Conservation (phyloP, 2,329 filamentous ascomycete genomes). For the Blastomyces emzantsi region DNA sequence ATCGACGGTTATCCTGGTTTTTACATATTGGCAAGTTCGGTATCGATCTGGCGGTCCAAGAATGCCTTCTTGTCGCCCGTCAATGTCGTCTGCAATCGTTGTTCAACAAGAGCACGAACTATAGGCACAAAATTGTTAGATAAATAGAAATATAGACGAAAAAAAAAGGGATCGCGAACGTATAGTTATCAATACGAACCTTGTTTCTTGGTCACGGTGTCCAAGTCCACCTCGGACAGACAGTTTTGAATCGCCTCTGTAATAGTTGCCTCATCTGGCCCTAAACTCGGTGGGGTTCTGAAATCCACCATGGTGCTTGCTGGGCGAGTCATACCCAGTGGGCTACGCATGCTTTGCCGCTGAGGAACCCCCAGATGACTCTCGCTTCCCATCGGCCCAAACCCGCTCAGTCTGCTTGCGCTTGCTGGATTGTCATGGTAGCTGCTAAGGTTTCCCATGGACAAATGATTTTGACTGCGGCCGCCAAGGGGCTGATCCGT, state of each 20-base stretch:
- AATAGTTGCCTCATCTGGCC: constrained; percentile 71
- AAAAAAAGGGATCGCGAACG: background rate
- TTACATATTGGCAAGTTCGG: constrained; percentile 88
- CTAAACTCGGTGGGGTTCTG: constrained; percentile 44
- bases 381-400: constrained; percentile 38
- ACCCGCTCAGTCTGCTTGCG: constrained; percentile 35
- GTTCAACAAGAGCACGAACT: constrained; percentile 81
- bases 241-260: constrained; percentile 76
- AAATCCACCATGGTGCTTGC: constrained; percentile 50
- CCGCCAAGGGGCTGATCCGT: constrained; percentile 48
- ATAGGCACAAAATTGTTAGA: constrained; percentile 12
- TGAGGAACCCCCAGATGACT: constrained; percentile 33
- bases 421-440: constrained; percentile 39
- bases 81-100: constrained; percentile 83
- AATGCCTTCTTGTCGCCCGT: constrained; percentile 77
- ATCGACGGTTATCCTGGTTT: background rate
- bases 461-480: constrained; percentile 47
- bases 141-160: background rate
- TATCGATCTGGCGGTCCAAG: constrained; percentile 87
- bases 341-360: constrained; percentile 38
- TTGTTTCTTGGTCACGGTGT: constrained; percentile 98
- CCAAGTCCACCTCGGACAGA: constrained; percentile 79
- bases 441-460: constrained; percentile 47
- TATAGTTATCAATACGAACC: constrained; percentile 32
- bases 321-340: constrained; percentile 42